phyloP scores from a whole-genome alignment of 2,329 filamentous ascomycete genomes.

The Neoascochyta sp. region DNA sequence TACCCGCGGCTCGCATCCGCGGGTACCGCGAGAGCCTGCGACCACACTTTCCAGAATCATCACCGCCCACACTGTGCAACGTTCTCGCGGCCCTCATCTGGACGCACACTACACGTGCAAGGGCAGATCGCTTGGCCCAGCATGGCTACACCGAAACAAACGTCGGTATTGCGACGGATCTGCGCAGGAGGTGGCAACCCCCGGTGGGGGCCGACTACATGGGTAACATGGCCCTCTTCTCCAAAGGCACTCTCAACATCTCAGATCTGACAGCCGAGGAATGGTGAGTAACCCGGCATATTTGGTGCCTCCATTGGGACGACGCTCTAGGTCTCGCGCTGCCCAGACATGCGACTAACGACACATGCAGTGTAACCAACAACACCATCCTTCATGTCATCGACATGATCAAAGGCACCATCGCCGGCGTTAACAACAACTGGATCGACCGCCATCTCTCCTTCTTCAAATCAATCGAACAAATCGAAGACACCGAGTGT shows the following conservation, averaged over 20 bases:
- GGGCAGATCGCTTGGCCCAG: constrained; percentile 18
- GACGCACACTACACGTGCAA: constrained; percentile 36
- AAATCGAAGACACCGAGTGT: constrained; percentile 30
- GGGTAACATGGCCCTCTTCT: constrained; percentile 34
- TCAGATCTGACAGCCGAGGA: constrained; percentile 24
- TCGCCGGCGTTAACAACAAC: constrained; percentile 28
- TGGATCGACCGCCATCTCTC: constrained; percentile 29
- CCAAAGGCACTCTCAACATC: constrained; percentile 25
- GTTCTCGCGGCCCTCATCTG: constrained; percentile 33
- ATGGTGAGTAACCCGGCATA: constrained; percentile 19
- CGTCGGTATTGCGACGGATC: constrained; percentile 29
- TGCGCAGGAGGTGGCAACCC: constrained; percentile 26
- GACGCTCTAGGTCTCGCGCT: constrained; percentile 6
- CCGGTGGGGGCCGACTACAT: constrained; percentile 23
- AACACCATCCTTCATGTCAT: constrained; percentile 28
- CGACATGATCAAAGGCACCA: constrained; percentile 23
- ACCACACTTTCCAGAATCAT: constrained; percentile 13
- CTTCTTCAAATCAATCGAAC: constrained; percentile 29
- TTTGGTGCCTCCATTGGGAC: constrained; percentile 6
- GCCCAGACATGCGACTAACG: constrained; percentile 10
- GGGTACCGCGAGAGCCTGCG: constrained; percentile 24
- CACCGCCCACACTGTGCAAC: constrained; percentile 29
- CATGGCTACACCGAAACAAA: constrained; percentile 20
- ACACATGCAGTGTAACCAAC: constrained; percentile 25
- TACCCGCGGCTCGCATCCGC: constrained; percentile 25